phyloP scores from a whole-genome alignment of 2,329 filamentous ascomycete genomes.

The Sporothrix inflata region DNA sequence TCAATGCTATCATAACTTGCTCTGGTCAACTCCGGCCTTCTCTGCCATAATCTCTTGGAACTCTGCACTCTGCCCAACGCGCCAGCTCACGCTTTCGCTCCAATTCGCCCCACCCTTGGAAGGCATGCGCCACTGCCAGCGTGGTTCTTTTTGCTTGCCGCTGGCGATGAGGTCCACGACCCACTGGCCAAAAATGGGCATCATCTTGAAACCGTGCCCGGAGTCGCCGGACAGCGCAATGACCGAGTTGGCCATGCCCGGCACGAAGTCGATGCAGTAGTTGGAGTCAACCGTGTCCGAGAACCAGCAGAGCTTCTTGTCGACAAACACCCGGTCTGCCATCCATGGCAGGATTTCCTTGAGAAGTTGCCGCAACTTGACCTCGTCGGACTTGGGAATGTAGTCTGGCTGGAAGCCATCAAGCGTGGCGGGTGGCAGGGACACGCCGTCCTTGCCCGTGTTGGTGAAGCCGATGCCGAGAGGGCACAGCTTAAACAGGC shows the following conservation, averaged over 20 bases:
- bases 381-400: not conserved
- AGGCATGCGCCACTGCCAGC: not conserved
- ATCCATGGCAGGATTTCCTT: not conserved
- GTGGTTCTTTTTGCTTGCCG: not conserved
- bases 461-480: not conserved
- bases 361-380: not conserved
- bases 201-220: slow-evolving; percentile 24
- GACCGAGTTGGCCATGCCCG: slow-evolving; percentile 39
- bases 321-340: slow-evolving; percentile 57
- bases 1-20: not conserved
- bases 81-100: slow-evolving; percentile 41
- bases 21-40: not conserved
- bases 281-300: slow-evolving; percentile 64
- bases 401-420: not conserved
- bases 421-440: not conserved
- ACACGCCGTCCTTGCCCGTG: not conserved
- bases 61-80: not conserved
- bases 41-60: not conserved
- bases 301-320: slow-evolving; percentile 63
- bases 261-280: slow-evolving; percentile 63
- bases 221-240: slow-evolving; percentile 16
- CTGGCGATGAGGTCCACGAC: not conserved
- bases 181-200: slow-evolving; percentile 13
- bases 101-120: not conserved
- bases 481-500: not conserved